Base-by-base conservation (phyloP, 108 stramenopile genomes). In the Nitzschia palea region DNA sequence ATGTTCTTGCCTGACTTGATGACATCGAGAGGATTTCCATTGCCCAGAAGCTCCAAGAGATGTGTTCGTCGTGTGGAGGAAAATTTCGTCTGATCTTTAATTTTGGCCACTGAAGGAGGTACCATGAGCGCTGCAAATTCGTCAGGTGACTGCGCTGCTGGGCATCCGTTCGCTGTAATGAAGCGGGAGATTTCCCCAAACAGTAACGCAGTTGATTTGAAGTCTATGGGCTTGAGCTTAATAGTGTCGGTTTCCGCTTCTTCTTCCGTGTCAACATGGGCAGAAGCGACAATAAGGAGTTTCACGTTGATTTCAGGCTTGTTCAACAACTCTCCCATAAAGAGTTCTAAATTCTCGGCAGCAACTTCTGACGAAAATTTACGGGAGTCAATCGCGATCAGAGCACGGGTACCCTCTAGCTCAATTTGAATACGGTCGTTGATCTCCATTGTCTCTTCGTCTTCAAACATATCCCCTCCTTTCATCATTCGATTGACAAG, bases 121-220 rank as follows among this genome's bases (percentile, higher is more conserved):
- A 76, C 67, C 57, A 76, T 68, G 12, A 76, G 48, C 9, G 60
- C 74, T 20, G 60, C 74, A 33, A 68, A 68, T 65, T 76, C 74
- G 40, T 76, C 67, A 12, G 74, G 65, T 6, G 74, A 68, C 51
- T 76, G 74, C 1, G 74, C 74, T 4, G 74, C 74, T 26, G 74
- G 74, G 35, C 74, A 76, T n/a, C 74, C 74, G 40, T 68, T 76
- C 37, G 67, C 59, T 9, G 74, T 76, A 26, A 76, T 76, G 26
- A 76, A 77, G 15, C 76, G 33, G 2, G 76, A 77, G 14, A 77
- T 37, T 32, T 56, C 63, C 0, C 68, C 76, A 53, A 70, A 77
- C 20, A 77, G 35, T 20, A 77, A 42, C 1, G 68, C 26, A 0
- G 76, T 70, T 2, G 76, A 62, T 31, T 77, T 70, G 56, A 77